Conservation (phyloP, 495 filamentous ascomycete genomes). For the Podospora bellae-mahoneyi region DNA sequence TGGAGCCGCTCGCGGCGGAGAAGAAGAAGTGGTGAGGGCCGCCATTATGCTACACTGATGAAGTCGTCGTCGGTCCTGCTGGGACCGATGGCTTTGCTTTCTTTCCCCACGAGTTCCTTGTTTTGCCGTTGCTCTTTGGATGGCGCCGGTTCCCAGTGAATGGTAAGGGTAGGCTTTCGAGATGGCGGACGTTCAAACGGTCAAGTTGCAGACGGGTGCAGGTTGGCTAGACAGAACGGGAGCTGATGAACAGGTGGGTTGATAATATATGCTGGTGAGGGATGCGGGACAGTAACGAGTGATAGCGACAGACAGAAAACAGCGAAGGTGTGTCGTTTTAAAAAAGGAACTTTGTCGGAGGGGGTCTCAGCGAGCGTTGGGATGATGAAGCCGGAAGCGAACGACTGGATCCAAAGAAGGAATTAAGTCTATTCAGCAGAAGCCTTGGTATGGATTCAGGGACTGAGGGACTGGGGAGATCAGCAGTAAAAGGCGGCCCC, state of each 20-base stretch:
- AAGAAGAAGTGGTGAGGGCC: constrained; percentile 36
- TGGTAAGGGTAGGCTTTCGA: background rate
- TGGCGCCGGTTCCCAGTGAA: background rate
- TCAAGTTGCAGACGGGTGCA: background rate
- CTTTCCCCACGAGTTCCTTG: background rate
- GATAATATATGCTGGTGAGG: background rate
- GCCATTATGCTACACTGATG: constrained; percentile 42
- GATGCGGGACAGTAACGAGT: constrained; percentile 10
- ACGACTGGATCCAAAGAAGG: constrained; percentile 5
- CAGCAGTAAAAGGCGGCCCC: background rate
- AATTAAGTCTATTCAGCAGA: constrained; percentile 10
- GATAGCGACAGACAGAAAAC: constrained; percentile 18
- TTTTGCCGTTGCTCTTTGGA: constrained; percentile 3
- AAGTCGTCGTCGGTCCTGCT: background rate
- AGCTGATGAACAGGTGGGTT: too few species aligned
- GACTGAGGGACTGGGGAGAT: background rate
- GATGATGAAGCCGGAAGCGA: constrained; percentile 8
- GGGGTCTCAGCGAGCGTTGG: constrained; percentile 19
- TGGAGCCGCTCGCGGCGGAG: constrained; percentile 32
- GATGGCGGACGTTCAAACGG: constrained; percentile 10
- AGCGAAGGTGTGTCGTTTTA: constrained; percentile 8
- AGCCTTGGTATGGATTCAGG: background rate
- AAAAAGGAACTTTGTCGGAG: constrained; percentile 6
- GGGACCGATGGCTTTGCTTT: background rate
- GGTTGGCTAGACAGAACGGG: background rate